Conservation (phyloP, 2,329 filamentous ascomycete species). For the Blumeria graminis region DNA sequence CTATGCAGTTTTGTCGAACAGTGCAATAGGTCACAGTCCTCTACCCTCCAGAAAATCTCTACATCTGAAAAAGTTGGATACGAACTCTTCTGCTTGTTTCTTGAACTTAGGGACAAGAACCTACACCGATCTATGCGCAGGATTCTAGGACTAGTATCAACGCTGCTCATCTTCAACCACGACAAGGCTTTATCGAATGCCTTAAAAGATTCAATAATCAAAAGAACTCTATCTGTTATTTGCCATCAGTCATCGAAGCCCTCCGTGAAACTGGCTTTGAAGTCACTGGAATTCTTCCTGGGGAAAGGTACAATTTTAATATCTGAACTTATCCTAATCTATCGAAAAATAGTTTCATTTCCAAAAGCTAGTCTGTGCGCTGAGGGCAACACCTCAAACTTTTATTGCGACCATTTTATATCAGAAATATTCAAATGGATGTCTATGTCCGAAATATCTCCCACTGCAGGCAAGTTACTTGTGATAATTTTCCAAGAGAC, state of each 20-base stretch:
- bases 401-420: constrained; percentile 26
- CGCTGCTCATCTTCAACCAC: constrained; percentile 27
- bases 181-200: constrained; percentile 18
- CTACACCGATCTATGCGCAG: constrained; percentile 38
- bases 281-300: constrained; percentile 40
- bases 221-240: constrained; percentile 32
- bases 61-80: constrained; percentile 25
- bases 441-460: constrained; percentile 30
- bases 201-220: constrained; percentile 23
- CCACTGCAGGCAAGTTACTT: constrained; percentile 34
- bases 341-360: constrained; percentile 1
- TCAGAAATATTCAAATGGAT: constrained; percentile 29
- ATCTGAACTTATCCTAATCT: constrained; percentile 7
- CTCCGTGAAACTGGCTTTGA: constrained; percentile 44
- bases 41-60: constrained; percentile 22
- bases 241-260: constrained; percentile 34
- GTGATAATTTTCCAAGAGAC: constrained; percentile 29
- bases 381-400: not conserved
- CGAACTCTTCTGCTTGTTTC: constrained; percentile 33
- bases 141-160: constrained; percentile 31
- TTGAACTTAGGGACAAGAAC: constrained; percentile 43
- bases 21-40: constrained; percentile 25
- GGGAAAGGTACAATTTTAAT: constrained; percentile 29
- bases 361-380: not conserved
- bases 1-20: constrained; percentile 38